Evolutionary conservation across 2,329 filamentous ascomycete species (phyloP), one percentile per base, ranked within the genome.

Genomic region (Botrytis cinerea): DNA sequence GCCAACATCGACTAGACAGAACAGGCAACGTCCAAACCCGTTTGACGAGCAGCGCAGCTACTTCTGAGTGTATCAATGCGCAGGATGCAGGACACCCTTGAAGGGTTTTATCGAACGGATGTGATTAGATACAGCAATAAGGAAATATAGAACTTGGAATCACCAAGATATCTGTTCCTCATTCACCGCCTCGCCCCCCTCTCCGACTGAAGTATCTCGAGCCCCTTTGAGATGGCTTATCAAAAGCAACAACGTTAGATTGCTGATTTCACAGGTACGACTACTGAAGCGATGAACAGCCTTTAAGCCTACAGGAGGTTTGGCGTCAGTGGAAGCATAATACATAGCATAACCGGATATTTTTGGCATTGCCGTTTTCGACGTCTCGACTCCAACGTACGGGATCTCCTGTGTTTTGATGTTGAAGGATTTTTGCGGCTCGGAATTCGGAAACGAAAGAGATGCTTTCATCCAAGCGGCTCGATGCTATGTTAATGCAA

Each of bases 361-460:
- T 8, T 12, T 38, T 20, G 46, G 40, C 16, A 40, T 40, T 25
- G 4, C n/a, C 8, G 4, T 54, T 54, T 20, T n/a, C 25, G 28
- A 54, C 22, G 35, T 40, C 40, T 54, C 46, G 9, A 14, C 22
- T 28, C 46, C 8, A n/a, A 28, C 25, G 16, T 28, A 22, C 35
- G 16, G 61, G 35, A 40, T 54, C 46, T 35, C 46, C 32, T 25
- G 16, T 67, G 12, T 51, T 62, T 54, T 54, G 64, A 40, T 14
- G 12, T 54, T 25, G 14, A 18, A 67, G 45, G 45, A 51, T n/a
- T 66, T 51, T 28, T 32, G 20, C 25, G 25, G 64, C 32, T 40
- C 46, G 64, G 28, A 38, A 62, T 25, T 63, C 51, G 57, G 57
- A 71, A 40, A 63, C 43, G 57, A 38, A 6, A 32, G 38, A 62